These are phyloP conservation scores for Aspergillus steynii DNA, from an alignment of 495 filamentous ascomycete species.

Conservation along the genomic window DNA sequence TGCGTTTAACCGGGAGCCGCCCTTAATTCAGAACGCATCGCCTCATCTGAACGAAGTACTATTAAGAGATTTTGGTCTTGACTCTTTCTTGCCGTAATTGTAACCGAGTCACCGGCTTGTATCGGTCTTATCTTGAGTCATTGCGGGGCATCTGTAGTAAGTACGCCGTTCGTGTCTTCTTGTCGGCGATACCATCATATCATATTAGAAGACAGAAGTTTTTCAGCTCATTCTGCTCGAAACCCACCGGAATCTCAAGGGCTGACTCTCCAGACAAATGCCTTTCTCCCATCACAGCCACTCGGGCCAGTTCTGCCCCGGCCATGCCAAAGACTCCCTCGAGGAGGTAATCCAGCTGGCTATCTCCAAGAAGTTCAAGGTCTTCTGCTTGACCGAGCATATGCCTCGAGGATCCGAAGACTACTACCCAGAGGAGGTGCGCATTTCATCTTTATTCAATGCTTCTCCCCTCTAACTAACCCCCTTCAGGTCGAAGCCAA, in stretches of 20 bases:
- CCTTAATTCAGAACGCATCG: neutral
- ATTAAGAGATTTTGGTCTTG: neutral
- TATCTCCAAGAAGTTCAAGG: slow-evolving; percentile 73
- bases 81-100: neutral
- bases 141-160: neutral
- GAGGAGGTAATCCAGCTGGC: slow-evolving; percentile 82
- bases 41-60: neutral
- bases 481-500: slow-evolving; percentile 40
- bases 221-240: neutral
- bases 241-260: neutral
- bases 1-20: neutral
- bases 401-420: slow-evolving; percentile 80
- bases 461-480: slow-evolving; percentile 2
- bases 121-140: neutral
- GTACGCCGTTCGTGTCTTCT: neutral
- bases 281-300: slow-evolving; percentile 99
- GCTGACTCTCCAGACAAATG: slow-evolving; percentile 51
- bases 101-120: neutral
- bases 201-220: neutral
- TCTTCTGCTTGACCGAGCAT: slow-evolving; percentile 93
- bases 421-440: slow-evolving; percentile 90
- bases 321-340: slow-evolving; percentile 80
- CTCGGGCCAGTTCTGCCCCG: slow-evolving; percentile 93
- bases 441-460: neutral
- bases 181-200: neutral